Conservation (phyloP, 1,284 basidiomycete species). For the Cryptococcus hybrid region DNA sequence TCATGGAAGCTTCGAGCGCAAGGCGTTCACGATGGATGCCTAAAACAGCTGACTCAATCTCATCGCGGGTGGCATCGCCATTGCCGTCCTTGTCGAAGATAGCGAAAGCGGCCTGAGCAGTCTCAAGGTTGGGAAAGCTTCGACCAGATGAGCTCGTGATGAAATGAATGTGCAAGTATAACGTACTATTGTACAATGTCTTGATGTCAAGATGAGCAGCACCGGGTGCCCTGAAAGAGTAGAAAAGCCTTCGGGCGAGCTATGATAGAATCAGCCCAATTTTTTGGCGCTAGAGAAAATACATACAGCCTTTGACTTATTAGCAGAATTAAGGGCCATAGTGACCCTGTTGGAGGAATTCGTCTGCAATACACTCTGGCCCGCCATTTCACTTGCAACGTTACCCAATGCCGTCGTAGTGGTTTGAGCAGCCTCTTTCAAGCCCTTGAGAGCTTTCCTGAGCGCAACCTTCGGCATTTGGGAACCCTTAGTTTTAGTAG, state of each 20-base stretch:
- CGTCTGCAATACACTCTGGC: conserved; percentile 76
- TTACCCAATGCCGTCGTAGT: conserved; percentile 80
- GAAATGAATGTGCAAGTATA: neutral
- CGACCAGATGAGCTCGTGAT: conserved; percentile 29
- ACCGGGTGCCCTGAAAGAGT: conserved; percentile 45
- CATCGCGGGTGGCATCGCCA: conserved; percentile 72
- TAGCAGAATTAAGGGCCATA: conserved; percentile 71
- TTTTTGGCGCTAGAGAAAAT: too few species aligned
- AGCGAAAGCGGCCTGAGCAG: conserved; percentile 64
- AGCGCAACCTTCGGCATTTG: conserved; percentile 64
- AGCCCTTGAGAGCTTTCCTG: conserved; percentile 69
- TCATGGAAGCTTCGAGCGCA: conserved; percentile 82
- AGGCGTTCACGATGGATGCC: conserved; percentile 82
- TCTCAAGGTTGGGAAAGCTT: conserved; percentile 68
- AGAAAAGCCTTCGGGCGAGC: too few species aligned
- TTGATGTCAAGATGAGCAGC: conserved; percentile 62
- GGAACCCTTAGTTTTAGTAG: conserved; percentile 48
- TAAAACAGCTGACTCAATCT: conserved; percentile 73
- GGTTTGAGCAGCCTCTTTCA: conserved; percentile 69
- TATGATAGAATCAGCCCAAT: too few species aligned
- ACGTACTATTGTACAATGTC: conserved; percentile 65
- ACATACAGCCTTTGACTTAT: conserved; percentile 71
- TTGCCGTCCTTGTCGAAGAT: conserved; percentile 84
- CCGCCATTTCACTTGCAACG: conserved; percentile 54
- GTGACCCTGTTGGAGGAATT: conserved; percentile 81